Conservation (phyloP, 1,284 basidiomycete species). For the Austropuccinia psidii region DNA sequence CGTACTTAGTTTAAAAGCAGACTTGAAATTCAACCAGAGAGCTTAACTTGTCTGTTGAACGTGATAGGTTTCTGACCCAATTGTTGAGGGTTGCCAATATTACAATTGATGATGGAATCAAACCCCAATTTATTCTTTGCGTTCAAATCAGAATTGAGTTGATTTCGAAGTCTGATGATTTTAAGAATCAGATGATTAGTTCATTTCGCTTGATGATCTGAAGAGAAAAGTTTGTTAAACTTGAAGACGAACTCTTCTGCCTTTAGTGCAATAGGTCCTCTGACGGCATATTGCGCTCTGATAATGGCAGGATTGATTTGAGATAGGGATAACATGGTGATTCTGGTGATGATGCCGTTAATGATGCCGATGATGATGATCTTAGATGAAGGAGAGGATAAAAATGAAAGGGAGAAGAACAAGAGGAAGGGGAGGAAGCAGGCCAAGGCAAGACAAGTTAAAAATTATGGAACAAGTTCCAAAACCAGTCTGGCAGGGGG, state of each 20-base stretch:
- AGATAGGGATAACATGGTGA: constrained; percentile 43
- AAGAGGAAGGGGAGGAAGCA: too few species aligned
- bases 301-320: constrained; percentile 68
- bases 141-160: constrained; percentile 40
- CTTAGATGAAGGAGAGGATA: too few species aligned
- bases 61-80: constrained; percentile 89
- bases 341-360: too few species aligned
- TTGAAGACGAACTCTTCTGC: constrained; percentile 63
- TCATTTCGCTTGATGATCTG: background rate
- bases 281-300: constrained; percentile 91
- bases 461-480: too few species aligned
- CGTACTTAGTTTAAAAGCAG: background rate
- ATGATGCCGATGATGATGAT: too few species aligned
- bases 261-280: constrained; percentile 89
- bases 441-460: too few species aligned
- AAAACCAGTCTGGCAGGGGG: too few species aligned
- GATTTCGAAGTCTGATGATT: background rate
- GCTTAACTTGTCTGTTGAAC: constrained; percentile 74
- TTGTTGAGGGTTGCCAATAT: constrained; percentile 98
- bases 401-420: too few species aligned
- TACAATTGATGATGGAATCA: constrained; percentile 80
- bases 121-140: constrained; percentile 60
- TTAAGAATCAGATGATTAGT: background rate
- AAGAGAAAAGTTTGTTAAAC: background rate
- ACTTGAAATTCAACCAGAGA: background rate